Evolutionary conservation across 78 protist species (phyloP).

Genomic region (Dictyostelium purpureum): DNA sequence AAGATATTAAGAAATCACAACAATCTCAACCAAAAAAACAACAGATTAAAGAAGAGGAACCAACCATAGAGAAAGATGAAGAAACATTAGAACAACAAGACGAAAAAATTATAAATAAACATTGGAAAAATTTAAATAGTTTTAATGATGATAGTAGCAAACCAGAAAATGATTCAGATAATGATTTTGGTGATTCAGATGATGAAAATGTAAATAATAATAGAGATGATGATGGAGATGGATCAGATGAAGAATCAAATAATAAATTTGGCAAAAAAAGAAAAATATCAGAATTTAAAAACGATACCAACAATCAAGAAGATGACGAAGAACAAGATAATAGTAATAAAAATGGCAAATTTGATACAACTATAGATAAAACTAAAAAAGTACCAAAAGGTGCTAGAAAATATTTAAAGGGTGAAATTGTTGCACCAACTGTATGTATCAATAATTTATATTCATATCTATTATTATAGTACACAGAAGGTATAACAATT

Average conservation of each 20-base stretch:
- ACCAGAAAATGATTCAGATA: not conserved
- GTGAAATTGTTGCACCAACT: slow-evolving; percentile 42
- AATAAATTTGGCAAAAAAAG: slow-evolving; percentile 7
- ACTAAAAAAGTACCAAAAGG: slow-evolving; percentile 38
- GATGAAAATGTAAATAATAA: not conserved
- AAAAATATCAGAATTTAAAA: slow-evolving; percentile 28
- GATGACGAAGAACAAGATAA: slow-evolving; percentile 1
- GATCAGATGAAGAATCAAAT: not conserved
- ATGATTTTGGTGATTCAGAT: not conserved
- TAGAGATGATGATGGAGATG: not conserved
- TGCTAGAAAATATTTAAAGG: slow-evolving; percentile 54
- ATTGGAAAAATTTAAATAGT: slow-evolving; percentile 17
- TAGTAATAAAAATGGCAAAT: not conserved
- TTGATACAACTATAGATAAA: not conserved
- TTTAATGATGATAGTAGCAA: not conserved
- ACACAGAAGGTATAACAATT: no score
- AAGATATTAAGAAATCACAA: not conserved
- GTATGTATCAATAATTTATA: no score
- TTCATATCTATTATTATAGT: no score
- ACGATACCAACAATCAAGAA: slow-evolving; percentile 17
- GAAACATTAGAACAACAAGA: not conserved
- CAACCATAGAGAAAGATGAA: not conserved
- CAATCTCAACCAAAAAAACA: not conserved
- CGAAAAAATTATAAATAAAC: not conserved
- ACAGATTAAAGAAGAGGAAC: not conserved